phyloP scores from a whole-genome alignment of 2,329 filamentous ascomycete species.

The Penicillium psychrosexuale region DNA sequence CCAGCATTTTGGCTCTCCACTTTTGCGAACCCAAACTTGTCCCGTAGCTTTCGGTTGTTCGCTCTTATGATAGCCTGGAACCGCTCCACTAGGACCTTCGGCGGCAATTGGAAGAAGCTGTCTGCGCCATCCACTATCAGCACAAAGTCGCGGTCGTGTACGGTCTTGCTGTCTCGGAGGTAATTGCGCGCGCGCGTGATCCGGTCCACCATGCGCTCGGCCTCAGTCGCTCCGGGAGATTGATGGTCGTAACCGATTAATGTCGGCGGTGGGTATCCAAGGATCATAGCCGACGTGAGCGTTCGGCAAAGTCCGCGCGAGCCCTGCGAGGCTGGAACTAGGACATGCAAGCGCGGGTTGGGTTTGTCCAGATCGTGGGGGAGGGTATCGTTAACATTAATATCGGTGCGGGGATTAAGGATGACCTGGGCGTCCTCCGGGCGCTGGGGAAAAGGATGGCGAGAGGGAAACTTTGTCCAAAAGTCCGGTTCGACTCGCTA shows the following conservation, averaged over 20 bases:
- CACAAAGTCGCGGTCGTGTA: slow-evolving; percentile 59
- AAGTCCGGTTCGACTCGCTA: slow-evolving; percentile 29
- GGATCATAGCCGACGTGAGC: slow-evolving; percentile 55
- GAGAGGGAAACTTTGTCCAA: slow-evolving; percentile 36
- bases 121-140: slow-evolving; percentile 63
- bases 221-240: slow-evolving; percentile 30
- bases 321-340: slow-evolving; percentile 51
- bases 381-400: slow-evolving; percentile 29
- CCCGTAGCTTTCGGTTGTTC: slow-evolving; percentile 52
- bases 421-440: slow-evolving; percentile 34
- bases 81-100: slow-evolving; percentile 60
- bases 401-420: slow-evolving; percentile 15
- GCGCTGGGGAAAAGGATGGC: slow-evolving; percentile 27
- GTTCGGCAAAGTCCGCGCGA: slow-evolving; percentile 56
- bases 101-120: slow-evolving; percentile 63
- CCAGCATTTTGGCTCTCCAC: slow-evolving; percentile 20
- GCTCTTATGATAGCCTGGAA: slow-evolving; percentile 57
- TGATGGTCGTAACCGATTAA: slow-evolving; percentile 47
- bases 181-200: slow-evolving; percentile 49
- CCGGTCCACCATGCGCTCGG: slow-evolving; percentile 46
- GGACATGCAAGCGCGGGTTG: slow-evolving; percentile 52
- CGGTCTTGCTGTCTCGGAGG: slow-evolving; percentile 47
- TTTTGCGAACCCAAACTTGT: slow-evolving; percentile 47
- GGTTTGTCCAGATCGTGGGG: slow-evolving; percentile 33
- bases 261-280: slow-evolving; percentile 58